These are phyloP conservation scores for Aspergillus latus DNA, from an alignment of 2,329 filamentous ascomycete species.

Conservation along the genomic window DNA sequence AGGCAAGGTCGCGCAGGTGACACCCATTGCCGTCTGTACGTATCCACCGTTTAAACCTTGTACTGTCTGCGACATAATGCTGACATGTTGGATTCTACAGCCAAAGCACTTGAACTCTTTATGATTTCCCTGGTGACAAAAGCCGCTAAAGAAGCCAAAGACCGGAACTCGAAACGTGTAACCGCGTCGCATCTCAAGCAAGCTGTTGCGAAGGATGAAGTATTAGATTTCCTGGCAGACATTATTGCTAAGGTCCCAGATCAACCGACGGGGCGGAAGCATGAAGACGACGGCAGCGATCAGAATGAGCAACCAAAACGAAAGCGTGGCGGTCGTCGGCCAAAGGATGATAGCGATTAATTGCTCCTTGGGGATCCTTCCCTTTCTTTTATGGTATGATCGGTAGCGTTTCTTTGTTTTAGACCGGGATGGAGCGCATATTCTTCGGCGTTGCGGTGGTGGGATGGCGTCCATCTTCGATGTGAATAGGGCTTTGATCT, in stretches of 20 bases:
- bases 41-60: slow-evolving; percentile 13
- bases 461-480: slow-evolving; percentile 26
- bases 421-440: slow-evolving; percentile 29
- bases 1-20: slow-evolving; percentile 96
- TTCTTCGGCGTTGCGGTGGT: slow-evolving; percentile 27
- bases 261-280: slow-evolving; percentile 48
- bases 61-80: neutral
- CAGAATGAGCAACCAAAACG: slow-evolving; percentile 50
- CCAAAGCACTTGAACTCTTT: slow-evolving; percentile 93
- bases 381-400: slow-evolving; percentile 24
- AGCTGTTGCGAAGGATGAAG: slow-evolving; percentile 81
- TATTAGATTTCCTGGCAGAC: slow-evolving; percentile 90
- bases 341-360: slow-evolving; percentile 43
- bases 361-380: slow-evolving; percentile 8
- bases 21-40: slow-evolving; percentile 83
- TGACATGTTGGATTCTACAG: slow-evolving; percentile 40
- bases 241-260: slow-evolving; percentile 84
- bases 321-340: slow-evolving; percentile 44
- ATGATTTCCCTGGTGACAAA: slow-evolving; percentile 94
- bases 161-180: slow-evolving; percentile 83
- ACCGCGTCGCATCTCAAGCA: slow-evolving; percentile 89
- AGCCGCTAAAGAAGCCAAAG: slow-evolving; percentile 78
- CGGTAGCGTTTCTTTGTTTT: slow-evolving; percentile 22
- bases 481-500: slow-evolving; percentile 21
- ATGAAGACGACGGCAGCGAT: slow-evolving; percentile 48